Percentiles rank a stretch among this genome's conserved stretches.
Evolutionary conservation across 1,284 basidiomycete species (phyloP).

Genomic region (Salmacisia buchloeana): DNA sequence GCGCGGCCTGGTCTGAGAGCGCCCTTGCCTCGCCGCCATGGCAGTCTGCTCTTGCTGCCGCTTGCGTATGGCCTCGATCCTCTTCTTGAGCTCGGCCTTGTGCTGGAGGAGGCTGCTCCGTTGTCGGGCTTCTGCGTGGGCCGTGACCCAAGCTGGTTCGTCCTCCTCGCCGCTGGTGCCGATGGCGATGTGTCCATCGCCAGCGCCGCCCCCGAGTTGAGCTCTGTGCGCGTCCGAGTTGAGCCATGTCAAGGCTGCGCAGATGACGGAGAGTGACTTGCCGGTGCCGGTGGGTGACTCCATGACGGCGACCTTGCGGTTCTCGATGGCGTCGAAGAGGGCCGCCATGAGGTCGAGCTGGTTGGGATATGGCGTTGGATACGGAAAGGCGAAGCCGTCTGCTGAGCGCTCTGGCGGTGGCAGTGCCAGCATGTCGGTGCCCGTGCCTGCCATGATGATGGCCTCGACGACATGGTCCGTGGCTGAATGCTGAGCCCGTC

Average conservation of each 20-base stretch:
- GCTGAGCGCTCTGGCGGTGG: neutral
- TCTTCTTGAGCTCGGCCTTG: slow-evolving; percentile 44
- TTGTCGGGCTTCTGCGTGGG: slow-evolving; percentile 47
- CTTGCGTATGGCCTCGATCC: slow-evolving; percentile 9
- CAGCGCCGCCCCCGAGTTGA: slow-evolving; percentile 12
- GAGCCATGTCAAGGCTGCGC: slow-evolving; percentile 51
- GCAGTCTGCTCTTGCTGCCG: slow-evolving; percentile 12
- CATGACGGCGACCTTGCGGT: slow-evolving; percentile 65
- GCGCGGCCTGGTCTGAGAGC: neutral
- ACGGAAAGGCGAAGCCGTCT: slow-evolving; percentile 34
- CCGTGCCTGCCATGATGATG: neutral
- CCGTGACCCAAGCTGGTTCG: slow-evolving; percentile 52
- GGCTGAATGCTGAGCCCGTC: no score
- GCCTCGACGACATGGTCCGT: neutral
- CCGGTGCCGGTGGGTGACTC: slow-evolving; percentile 56
- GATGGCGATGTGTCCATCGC: neutral
- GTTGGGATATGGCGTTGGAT: slow-evolving; percentile 67
- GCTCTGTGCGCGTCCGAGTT: slow-evolving; percentile 34
- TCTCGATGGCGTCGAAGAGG: slow-evolving; percentile 74
- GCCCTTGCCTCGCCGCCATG: neutral
- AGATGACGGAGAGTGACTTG: slow-evolving; percentile 53
- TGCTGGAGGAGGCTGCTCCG: neutral
- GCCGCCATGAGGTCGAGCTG: slow-evolving; percentile 84
- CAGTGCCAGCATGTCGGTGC: neutral
- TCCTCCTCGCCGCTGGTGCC: neutral